Percentiles rank a stretch among this genome's conserved stretches.
These are phyloP conservation scores for Talaromyces sp. DNA, from an alignment of 2,329 filamentous ascomycete genomes.

Conservation along the genomic window DNA sequence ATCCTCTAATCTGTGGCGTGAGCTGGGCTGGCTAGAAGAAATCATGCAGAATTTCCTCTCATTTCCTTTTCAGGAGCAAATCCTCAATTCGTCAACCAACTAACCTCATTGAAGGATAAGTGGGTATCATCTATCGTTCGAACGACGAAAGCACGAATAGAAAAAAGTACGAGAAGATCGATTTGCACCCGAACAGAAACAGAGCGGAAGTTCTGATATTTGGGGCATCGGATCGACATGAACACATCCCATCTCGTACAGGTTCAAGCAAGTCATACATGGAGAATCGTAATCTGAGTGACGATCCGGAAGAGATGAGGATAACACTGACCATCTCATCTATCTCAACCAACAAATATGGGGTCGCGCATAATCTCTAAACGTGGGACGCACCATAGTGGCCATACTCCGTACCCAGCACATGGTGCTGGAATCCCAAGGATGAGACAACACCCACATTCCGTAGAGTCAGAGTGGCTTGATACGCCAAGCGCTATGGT, in stretches of 20 bases:
- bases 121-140: not conserved
- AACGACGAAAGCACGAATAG: not conserved
- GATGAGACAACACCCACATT: not conserved
- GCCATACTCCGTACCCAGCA: not conserved
- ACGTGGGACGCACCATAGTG: not conserved
- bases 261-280: not conserved
- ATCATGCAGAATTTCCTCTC: not conserved
- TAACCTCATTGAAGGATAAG: not conserved
- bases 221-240: not conserved
- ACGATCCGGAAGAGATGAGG: not conserved
- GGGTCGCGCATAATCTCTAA: not conserved
- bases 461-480: not conserved
- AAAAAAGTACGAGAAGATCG: not conserved
- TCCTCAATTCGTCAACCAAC: not conserved
- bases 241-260: not conserved
- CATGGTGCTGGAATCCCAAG: not conserved
- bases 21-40: not conserved
- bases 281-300: not conserved
- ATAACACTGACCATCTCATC: not conserved
- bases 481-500: not conserved
- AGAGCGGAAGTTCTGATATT: not conserved
- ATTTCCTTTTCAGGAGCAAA: not conserved
- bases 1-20: not conserved
- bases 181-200: not conserved
- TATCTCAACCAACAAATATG: not conserved